Conservation (phyloP, 495 filamentous ascomycete species). For the Sordaria brevicollis region DNA sequence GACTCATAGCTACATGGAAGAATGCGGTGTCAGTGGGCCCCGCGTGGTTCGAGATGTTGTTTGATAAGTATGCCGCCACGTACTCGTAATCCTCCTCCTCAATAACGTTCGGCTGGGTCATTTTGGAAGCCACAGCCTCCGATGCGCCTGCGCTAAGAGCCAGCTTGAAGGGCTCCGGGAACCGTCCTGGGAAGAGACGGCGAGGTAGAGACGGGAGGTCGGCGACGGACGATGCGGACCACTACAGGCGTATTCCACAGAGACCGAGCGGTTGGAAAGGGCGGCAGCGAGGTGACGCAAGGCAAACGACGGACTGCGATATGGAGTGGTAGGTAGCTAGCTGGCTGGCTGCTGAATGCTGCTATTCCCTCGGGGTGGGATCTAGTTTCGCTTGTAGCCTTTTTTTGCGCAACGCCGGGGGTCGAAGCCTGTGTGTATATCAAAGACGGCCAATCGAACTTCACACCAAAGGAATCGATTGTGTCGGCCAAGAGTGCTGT, state of each 20-base stretch:
- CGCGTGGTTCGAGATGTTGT: background rate
- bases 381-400: background rate
- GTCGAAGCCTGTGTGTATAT: background rate
- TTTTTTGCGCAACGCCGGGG: background rate
- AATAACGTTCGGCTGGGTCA: slow-evolving; percentile 45
- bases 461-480: background rate
- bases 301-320: background rate
- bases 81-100: slow-evolving; percentile 51
- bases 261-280: background rate
- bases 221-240: background rate
- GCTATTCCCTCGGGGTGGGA: background rate
- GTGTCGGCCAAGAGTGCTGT: background rate
- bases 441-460: background rate
- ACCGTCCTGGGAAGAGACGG: slow-evolving; percentile 1
- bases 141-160: slow-evolving; percentile 44
- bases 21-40: slow-evolving; percentile 1
- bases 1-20: slow-evolving; percentile 40
- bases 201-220: background rate
- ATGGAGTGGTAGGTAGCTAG: background rate
- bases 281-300: background rate
- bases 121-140: slow-evolving; percentile 44
- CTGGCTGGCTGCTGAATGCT: no score
- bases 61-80: slow-evolving; percentile 10
- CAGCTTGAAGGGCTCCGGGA: slow-evolving; percentile 32
- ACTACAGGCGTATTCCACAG: background rate